Base-by-base conservation (phyloP, 495 filamentous ascomycete genomes). In the Penicillium cosmopolitanum region DNA sequence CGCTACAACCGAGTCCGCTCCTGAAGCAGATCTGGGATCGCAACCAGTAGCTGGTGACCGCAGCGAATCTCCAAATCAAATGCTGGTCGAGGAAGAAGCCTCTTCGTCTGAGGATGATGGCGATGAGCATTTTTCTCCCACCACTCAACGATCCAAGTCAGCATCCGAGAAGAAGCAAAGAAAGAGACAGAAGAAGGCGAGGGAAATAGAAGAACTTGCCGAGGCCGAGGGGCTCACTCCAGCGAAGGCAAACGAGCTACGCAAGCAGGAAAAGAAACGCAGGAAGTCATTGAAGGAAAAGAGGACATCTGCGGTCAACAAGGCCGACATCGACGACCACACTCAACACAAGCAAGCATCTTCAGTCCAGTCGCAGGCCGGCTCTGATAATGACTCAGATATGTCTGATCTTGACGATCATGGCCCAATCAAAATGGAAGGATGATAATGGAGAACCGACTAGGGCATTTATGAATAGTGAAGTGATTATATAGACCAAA, bases 251-350 rank as follows among this genome's bases (percentile, higher is more conserved):
- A 48, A 55, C 7, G 38, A 53, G 44, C 11, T 33, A 40, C 61
- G n/a, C 44, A 63, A 56, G 18, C 34, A 38, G 56, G 34, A 50
- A 18, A 58, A 58, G 55, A 62, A 51, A 52, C 42, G 43, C 36
- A 33, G 28, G 8, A 58, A 47, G 31, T 36, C 18, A 31, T 28
- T 9, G 43, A 56, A 25, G 6, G 16, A 31, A 28, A 19, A n/a
- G 47, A 53, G 36, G 28, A 8, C 28, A 31, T 31, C 28, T 31
- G 28, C 28, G 1, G 28, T 31, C 28, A 31, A 7, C 2, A 38
- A 38, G 11, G 36, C 36, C 36, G 36, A 38, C 15, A 38, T 12
- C 15, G 11, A 38, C 10, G 12, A 31, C 6, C 28, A 31, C 28
- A 31, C 28, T 28, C 18, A 48, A 28, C 9, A 28, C 43, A 23